These are phyloP conservation scores for Cercophora newfieldiana DNA, from an alignment of 495 filamentous ascomycete species.

Conservation along the genomic window DNA sequence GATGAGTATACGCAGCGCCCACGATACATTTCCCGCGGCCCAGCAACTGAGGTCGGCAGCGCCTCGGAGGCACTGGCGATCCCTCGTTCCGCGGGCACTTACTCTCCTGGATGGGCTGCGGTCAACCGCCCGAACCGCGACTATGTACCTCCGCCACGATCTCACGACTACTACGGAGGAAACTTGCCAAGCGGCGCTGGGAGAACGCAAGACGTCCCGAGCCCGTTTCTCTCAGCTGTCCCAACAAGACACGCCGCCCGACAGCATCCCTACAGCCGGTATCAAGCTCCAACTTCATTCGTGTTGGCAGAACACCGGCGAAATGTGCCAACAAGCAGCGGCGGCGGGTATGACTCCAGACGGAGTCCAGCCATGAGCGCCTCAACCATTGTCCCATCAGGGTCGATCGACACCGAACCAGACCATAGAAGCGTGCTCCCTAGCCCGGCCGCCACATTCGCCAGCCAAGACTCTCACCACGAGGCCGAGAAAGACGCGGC, in stretches of 20 bases:
- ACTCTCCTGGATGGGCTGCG: not conserved
- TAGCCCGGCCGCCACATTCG: not conserved
- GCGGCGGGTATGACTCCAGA: not conserved
- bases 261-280: not conserved
- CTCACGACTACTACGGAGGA: not conserved
- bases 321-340: not conserved
- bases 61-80: not conserved
- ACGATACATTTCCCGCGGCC: not conserved
- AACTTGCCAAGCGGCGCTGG: not conserved
- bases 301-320: not conserved
- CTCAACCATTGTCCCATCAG: not conserved
- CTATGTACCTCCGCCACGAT: not conserved
- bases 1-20: not conserved
- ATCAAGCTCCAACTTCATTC: not conserved
- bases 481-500: constrained; percentile 56
- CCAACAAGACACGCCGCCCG: constrained; percentile 1
- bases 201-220: not conserved
- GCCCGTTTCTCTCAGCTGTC: not conserved
- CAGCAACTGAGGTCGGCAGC: not conserved
- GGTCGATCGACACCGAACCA: not conserved
- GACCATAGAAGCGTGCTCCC: not conserved
- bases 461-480: not conserved
- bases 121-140: not conserved
- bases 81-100: not conserved
- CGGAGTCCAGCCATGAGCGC: not conserved